Evolutionary conservation across 2,329 filamentous ascomycete genomes (phyloP), one percentile per base, ranked within the genome.

Genomic region (Aspergillus alliaceus): DNA sequence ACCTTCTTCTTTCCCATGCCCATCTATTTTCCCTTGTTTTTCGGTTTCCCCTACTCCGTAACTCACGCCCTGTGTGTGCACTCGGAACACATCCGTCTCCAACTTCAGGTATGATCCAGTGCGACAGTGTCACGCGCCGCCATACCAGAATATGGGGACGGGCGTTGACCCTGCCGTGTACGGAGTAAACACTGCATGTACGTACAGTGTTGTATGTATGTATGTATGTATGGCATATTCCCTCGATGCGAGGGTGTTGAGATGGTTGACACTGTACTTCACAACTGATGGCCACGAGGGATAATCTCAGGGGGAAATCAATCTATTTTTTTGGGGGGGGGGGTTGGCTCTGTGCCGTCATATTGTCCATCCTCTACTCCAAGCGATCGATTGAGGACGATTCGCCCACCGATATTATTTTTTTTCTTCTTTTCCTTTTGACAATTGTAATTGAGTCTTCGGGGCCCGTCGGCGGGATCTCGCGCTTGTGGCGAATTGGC

Each of bases 331-430:
- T 55, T 32, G 14, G 15, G 15, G 18, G 27, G 24, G 32, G 20
- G 22, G 20, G 35, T 52, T 25, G 46, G 44, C 27, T 51, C 31
- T 27, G 37, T 15, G 22, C 31, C 18, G 42, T 29, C 29, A 48
- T 35, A n/a, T 24, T 35, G 24, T 25, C 54, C 27, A 51, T 50
- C 48, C 48, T 50, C 32, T 47, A 42, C 35, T 48, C 20, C 47
- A 24, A 31, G 31, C 25, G 51, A 42, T 42, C 32, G 40, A 35
- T 51, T 50, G 46, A 25, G 20, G 34, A 27, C 50, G 35, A 51
- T 57, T 53, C 59, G 59, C 55, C 60, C 59, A 60, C 63, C 60
- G 58, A 65, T 57, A 56, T 54, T 58, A 57, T 46, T 40, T 40
- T 24, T 22, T 51, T 35, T 29, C 56, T 58, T 49, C 9, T 29